A percentile compares a stretch with the other conserved stretches of the same genome.
Evolutionary conservation across 2,329 filamentous ascomycete genomes (phyloP).

Genomic region (Eutypella sp.): DNA sequence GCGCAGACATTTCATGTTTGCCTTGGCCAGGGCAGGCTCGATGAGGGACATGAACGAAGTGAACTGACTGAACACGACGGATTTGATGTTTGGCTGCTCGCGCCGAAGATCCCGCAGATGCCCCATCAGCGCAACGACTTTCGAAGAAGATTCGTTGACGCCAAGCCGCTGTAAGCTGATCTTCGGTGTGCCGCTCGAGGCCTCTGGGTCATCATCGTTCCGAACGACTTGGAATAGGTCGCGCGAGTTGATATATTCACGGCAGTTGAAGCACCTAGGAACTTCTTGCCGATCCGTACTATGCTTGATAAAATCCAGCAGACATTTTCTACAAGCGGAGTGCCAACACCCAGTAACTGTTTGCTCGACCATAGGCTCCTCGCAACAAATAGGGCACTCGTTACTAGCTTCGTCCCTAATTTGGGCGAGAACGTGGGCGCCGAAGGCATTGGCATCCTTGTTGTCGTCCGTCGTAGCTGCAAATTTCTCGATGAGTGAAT

Average conservation of each 20-base stretch:
- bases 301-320: constrained; percentile 86
- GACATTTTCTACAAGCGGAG: constrained; percentile 88
- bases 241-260: constrained; percentile 71
- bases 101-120: constrained; percentile 67
- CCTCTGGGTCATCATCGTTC: constrained; percentile 58
- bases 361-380: constrained; percentile 93
- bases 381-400: constrained; percentile 91
- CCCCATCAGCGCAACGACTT: constrained; percentile 73
- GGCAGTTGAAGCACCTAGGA: constrained; percentile 86
- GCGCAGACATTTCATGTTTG: constrained; percentile 74
- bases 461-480: constrained; percentile 61
- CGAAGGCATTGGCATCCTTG: constrained; percentile 65
- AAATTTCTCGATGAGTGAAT: constrained; percentile 79
- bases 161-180: constrained; percentile 59
- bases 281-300: constrained; percentile 71
- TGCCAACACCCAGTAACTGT: constrained; percentile 97
- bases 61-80: constrained; percentile 94
- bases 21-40: constrained; percentile 67
- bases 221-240: constrained; percentile 91
- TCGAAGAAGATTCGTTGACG: constrained; percentile 71
- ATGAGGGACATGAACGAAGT: constrained; percentile 94
- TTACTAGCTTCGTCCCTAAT: constrained; percentile 84
- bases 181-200: constrained; percentile 39
- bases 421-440: constrained; percentile 80
- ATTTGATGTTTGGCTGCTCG: constrained; percentile 68